These are phyloP conservation scores for Cercospora sp. DNA, from an alignment of 2,329 filamentous ascomycete species.

Conservation along the genomic window DNA sequence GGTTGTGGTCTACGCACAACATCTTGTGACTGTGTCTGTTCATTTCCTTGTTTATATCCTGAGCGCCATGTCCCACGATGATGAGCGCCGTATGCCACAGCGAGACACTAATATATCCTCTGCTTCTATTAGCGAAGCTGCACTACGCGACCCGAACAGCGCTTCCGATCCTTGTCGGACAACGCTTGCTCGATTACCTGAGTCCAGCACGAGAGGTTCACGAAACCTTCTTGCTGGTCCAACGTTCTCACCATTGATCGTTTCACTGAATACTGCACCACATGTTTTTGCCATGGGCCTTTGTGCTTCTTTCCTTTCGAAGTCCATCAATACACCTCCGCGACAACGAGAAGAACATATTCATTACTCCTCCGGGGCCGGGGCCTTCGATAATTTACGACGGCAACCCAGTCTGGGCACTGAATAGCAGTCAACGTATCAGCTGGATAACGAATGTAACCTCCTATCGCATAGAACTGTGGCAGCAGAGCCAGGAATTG, in stretches of 20 bases:
- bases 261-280: neutral
- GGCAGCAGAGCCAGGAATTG: neutral
- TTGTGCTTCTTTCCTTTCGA: neutral
- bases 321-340: neutral
- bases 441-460: conserved; percentile 2
- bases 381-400: neutral
- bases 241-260: neutral
- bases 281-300: neutral
- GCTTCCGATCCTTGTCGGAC: neutral
- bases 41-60: neutral
- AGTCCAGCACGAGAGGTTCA: neutral
- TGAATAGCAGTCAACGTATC: conserved; percentile 1
- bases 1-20: no score
- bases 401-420: neutral
- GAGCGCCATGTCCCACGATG: neutral
- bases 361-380: neutral
- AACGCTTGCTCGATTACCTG: neutral
- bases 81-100: neutral
- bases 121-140: neutral
- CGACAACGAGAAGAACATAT: neutral
- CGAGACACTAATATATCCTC: neutral
- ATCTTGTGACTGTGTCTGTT: neutral
- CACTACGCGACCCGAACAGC: no score
- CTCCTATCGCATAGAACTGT: neutral
- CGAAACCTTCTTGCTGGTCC: neutral